A percentile compares a stretch with the other conserved stretches of the same genome.
These are phyloP conservation scores for Talaromyces sp. DNA, from an alignment of 2,329 filamentous ascomycete genomes.

Conservation along the genomic window DNA sequence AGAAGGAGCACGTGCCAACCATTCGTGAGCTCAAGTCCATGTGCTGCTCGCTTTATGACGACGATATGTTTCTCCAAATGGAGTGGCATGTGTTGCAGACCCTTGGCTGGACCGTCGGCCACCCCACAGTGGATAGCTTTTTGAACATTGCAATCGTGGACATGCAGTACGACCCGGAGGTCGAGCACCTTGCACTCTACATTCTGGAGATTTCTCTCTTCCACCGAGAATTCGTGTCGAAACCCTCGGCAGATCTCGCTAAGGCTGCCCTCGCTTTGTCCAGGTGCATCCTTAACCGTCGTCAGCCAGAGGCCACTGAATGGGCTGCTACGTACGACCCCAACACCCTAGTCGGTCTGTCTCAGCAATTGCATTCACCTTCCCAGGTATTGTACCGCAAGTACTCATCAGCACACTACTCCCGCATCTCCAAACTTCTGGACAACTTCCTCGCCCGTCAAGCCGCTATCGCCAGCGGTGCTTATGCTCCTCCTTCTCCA, in stretches of 20 bases:
- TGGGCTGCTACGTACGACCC: slow-evolving; percentile 61
- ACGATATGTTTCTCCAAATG: slow-evolving; percentile 99
- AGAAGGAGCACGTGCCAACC: slow-evolving; percentile 97
- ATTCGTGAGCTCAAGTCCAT: slow-evolving; percentile 97
- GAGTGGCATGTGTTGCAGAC: slow-evolving; percentile 99
- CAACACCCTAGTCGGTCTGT: slow-evolving; percentile 56
- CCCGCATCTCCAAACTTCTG: slow-evolving; percentile 60
- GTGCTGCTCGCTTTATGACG: slow-evolving; percentile 97
- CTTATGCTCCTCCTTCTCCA: slow-evolving; percentile 41
- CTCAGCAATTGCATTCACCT: slow-evolving; percentile 63
- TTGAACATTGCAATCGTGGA: slow-evolving; percentile 81
- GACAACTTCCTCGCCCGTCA: slow-evolving; percentile 65
- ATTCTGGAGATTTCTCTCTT: slow-evolving; percentile 93
- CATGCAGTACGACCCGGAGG: slow-evolving; percentile 70
- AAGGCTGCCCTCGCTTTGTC: slow-evolving; percentile 81
- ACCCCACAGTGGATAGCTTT: slow-evolving; percentile 94
- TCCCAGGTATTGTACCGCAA: slow-evolving; percentile 66
- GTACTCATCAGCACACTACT: slow-evolving; percentile 63
- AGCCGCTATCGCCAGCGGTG: slow-evolving; percentile 49
- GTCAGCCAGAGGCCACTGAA: slow-evolving; percentile 69
- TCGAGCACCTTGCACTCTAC: slow-evolving; percentile 92
- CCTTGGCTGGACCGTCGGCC: slow-evolving; percentile 90
- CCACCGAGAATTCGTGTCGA: slow-evolving; percentile 94
- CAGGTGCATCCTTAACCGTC: slow-evolving; percentile 76
- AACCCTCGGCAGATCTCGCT: slow-evolving; percentile 85